Evolutionary conservation across 257 asterid genomes (phyloP), one percentile per base, ranked within the genome.

Genomic region (Solanum clarkiae): DNA sequence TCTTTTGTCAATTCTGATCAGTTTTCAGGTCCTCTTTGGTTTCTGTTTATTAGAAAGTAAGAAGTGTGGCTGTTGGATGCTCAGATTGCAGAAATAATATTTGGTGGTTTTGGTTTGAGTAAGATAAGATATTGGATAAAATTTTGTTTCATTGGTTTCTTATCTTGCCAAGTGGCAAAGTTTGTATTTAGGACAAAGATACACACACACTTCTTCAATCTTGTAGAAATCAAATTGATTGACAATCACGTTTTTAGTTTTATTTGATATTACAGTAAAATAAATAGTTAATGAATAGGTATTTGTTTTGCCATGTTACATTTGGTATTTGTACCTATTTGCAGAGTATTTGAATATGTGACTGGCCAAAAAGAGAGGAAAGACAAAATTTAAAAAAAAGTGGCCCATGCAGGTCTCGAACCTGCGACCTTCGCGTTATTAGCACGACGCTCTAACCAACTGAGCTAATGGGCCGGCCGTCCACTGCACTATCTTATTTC

Each of bases 71-170:
- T 74, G 85, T 54, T 44, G 51, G 89, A 59, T 75, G 80, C 56
- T 84, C 57, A 77, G 75, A 80, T 71, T 56, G 26, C 84, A 77
- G 59, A 45, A 84, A 81, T 83, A 83, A 69, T 84, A 49, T 90
- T 80, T 90, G 91, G 92, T 91, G 94, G 95, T 53, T 86, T 88
- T 81, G 92, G 26, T 80, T 42, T 20, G 85, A 80, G 90, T 84
- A 83, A 86, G 98, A 93, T 94, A 93, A 90, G 94, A 84, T 89
- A 92, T 92, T 85, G 96, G 98, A 95, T 94, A 92, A 92, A 94
- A 87, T 83, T 53, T 84, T 89, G 18, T 89, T 87, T 80, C 89
- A 92, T 94, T 93, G 91, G 90, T 15, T 90, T 66, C 45, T 20
- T 85, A 29, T 80, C 18, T 49, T 68, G 92, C 93, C 95, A 92